Evolutionary conservation across 257 asterid genomes (phyloP).

Genomic region (Eucommia ulmoides): DNA sequence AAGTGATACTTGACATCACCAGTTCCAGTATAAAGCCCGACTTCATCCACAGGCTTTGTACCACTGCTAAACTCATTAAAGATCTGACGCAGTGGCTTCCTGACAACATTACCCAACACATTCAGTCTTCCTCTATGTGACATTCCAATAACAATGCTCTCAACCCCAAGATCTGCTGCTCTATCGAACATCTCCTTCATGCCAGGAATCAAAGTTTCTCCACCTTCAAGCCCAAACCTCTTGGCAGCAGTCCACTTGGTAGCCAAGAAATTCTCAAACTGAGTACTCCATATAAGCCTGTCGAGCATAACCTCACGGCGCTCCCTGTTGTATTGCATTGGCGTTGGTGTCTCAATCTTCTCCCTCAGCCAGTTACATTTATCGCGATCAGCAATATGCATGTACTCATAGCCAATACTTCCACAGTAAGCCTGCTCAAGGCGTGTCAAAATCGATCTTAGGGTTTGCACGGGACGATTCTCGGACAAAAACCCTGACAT

Average conservation of each 20-base stretch:
- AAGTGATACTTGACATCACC: constrained; percentile 96
- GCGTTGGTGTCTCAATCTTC: constrained; percentile 83
- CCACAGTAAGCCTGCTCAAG: constrained; percentile 97
- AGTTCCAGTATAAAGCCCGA: constrained; percentile 88
- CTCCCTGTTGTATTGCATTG: constrained; percentile 47
- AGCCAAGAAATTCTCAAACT: constrained; percentile 88
- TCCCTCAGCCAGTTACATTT: constrained; percentile 97
- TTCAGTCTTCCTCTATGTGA: constrained; percentile 89
- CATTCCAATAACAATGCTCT: constrained; percentile 96
- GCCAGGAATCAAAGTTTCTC: constrained; percentile 96
- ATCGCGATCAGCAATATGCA: constrained; percentile 94
- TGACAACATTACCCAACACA: constrained; percentile 82
- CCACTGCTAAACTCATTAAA: constrained; percentile 91
- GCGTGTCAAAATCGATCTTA: constrained; percentile 75
- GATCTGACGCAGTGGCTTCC: constrained; percentile 87
- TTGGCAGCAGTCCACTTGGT: constrained; percentile 92
- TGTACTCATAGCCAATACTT: constrained; percentile 80
- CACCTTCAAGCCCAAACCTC: constrained; percentile 97
- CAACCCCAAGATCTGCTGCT: constrained; percentile 93
- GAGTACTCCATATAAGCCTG: constrained; percentile 87
- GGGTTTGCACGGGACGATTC: constrained; percentile 93
- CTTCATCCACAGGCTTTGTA: constrained; percentile 77
- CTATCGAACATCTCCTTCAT: constrained; percentile 98
- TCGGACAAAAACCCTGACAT: constrained; percentile 91
- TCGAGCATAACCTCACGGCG: constrained; percentile 93